phyloP scores from a whole-genome alignment of 345 rosid species.

The Citrus inodora region DNA sequence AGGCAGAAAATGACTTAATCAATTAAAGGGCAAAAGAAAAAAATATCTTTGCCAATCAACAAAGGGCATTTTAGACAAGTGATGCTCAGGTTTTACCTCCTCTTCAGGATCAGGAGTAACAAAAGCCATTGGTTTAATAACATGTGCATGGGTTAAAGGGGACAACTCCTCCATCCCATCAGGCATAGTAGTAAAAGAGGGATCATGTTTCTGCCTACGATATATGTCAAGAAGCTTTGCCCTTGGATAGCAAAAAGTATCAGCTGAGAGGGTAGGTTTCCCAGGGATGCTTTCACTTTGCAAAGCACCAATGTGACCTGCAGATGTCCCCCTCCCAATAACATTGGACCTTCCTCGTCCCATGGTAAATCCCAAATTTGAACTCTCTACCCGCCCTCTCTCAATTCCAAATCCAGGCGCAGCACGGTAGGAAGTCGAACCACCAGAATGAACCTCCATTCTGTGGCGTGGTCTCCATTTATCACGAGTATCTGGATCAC shows the following conservation, averaged over 20 bases:
- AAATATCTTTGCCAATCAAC: background rate
- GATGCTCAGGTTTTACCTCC: constrained; percentile 34
- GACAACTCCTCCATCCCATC: constrained; percentile 44
- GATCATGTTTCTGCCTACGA: constrained; percentile 40
- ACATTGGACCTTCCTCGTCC: constrained; percentile 60
- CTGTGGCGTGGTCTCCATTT: constrained; percentile 80
- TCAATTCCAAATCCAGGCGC: constrained; percentile 66
- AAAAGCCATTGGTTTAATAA: constrained; percentile 53
- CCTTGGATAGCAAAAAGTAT: constrained; percentile 54
- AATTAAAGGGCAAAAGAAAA: background rate
- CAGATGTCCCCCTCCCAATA: constrained; percentile 35
- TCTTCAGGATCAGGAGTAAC: constrained; percentile 53
- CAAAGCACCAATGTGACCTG: constrained; percentile 23
- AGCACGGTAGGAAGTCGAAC: constrained; percentile 45
- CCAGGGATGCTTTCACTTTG: constrained; percentile 40
- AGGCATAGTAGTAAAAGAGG: constrained; percentile 33
- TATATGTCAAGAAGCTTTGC: constrained; percentile 69
- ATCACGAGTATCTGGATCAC: constrained; percentile 60
- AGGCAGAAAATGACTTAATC: constrained; percentile 1
- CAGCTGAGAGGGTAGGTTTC: constrained; percentile 27
- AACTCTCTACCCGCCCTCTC: constrained; percentile 45
- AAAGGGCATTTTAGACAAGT: background rate
- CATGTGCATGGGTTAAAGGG: constrained; percentile 25
- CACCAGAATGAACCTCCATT: constrained; percentile 47
- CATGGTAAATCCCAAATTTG: constrained; percentile 45